Conservation (phyloP, 805 yeast species). For the Ogataea sp. region DNA sequence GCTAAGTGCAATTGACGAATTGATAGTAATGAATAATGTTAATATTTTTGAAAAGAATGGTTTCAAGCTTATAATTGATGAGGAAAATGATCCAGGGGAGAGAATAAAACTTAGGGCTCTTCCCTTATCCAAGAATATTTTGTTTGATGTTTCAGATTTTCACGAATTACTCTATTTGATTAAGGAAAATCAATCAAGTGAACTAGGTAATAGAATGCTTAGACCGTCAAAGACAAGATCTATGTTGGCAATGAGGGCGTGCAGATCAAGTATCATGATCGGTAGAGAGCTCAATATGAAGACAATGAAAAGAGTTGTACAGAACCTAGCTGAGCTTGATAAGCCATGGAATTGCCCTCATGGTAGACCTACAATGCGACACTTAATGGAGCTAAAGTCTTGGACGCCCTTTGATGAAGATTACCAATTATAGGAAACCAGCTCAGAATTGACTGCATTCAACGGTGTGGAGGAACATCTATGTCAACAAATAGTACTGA, state of each 20-base stretch:
- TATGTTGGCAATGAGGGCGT: constrained; percentile 92
- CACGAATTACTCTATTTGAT: constrained; percentile 68
- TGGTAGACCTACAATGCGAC: constrained; percentile 96
- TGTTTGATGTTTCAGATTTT: constrained; percentile 63
- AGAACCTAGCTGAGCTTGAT: constrained; percentile 59
- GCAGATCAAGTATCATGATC: constrained; percentile 89
- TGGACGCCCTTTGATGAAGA: constrained; percentile 39
- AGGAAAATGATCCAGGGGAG: constrained; percentile 45
- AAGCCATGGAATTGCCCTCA: constrained; percentile 98
- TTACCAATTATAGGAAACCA: not conserved
- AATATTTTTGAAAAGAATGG: constrained; percentile 67
- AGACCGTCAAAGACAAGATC: constrained; percentile 73
- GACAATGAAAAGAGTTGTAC: constrained; percentile 64
- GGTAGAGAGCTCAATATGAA: constrained; percentile 57
- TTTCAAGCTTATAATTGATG: constrained; percentile 48
- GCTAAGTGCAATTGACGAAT: constrained; percentile 71
- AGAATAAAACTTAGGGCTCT: constrained; percentile 49
- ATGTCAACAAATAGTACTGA: not conserved
- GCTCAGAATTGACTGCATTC: too few relatives aligned
- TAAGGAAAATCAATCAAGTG: constrained; percentile 41
- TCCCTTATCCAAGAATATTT: constrained; percentile 65
- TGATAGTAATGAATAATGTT: constrained; percentile 54
- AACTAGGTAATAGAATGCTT: constrained; percentile 30
- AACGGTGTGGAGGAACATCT: too few relatives aligned
- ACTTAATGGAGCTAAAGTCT: constrained; percentile 53